phyloP scores from a whole-genome alignment of 192 early-diverging fungal genomes.

The Umbelopsis ramanniana region DNA sequence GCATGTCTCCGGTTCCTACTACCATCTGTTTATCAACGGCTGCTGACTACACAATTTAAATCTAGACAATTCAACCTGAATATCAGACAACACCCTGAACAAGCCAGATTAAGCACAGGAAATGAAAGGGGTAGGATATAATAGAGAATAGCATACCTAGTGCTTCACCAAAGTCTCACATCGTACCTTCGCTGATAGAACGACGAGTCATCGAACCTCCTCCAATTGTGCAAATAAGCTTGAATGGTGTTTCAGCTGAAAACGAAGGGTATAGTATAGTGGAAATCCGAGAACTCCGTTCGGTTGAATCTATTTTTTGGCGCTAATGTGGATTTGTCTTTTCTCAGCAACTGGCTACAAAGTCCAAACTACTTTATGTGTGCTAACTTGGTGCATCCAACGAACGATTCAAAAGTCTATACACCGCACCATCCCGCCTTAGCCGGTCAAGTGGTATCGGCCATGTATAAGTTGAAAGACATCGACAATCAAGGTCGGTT shows the following conservation, averaged over 20 bases:
- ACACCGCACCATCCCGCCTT: slow-evolving; percentile 76
- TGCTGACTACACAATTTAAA: not conserved
- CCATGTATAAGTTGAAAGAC: slow-evolving; percentile 84
- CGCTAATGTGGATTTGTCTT: slow-evolving; percentile 1
- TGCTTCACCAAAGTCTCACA: not conserved
- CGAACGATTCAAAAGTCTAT: slow-evolving; percentile 74
- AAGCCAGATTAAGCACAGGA: slow-evolving; percentile 33
- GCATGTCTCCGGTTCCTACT: not conserved
- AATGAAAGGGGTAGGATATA: slow-evolving; percentile 38
- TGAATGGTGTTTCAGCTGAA: slow-evolving; percentile 13
- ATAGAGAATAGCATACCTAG: not conserved
- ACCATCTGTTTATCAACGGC: not conserved
- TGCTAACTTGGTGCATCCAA: slow-evolving; percentile 77
- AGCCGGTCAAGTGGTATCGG: slow-evolving; percentile 90
- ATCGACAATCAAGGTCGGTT: slow-evolving; percentile 65
- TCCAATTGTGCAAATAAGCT: slow-evolving; percentile 35
- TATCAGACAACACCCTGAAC: slow-evolving; percentile 35
- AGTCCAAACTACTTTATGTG: slow-evolving; percentile 98
- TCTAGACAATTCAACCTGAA: slow-evolving; percentile 14
- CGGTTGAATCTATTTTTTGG: not conserved
- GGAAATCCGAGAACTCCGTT: slow-evolving; percentile 4
- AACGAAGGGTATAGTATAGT: slow-evolving; percentile 24
- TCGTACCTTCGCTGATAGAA: slow-evolving; percentile 24
- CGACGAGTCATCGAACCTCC: slow-evolving; percentile 39
- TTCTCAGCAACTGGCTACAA: slow-evolving; percentile 51